Base-by-base conservation (phyloP, 495 filamentous ascomycete genomes). In the Bryoglossum gracile region DNA sequence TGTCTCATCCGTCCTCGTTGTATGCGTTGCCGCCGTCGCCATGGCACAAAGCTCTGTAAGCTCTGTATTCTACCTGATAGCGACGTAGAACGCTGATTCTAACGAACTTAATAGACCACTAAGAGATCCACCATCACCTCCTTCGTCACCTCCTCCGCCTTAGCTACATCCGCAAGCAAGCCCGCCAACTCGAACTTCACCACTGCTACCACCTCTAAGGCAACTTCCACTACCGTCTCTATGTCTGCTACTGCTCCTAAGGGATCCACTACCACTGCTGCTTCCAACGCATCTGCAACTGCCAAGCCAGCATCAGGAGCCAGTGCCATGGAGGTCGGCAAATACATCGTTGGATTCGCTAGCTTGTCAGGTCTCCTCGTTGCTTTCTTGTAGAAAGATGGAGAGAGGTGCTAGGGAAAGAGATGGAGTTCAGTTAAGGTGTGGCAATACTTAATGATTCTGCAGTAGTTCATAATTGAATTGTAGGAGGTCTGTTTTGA, bases 1-100 rank as follows among this genome's bases (percentile, higher is more conserved):
- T 41, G 6, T 47, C 46, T 50, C 46, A 43, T 40, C 39, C 26
- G n/a, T 55, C 41, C 46, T 55, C 30, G 47, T 46, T n/a, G 32
- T 55, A n/a, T 32, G 26, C 14, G 46, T 16, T 14, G 52, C 52
- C 16, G 42, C 46, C 34, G 41, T 32, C 25, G 46, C 32, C 23
- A 42, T 47, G 25, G 52, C 24, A 11, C 51, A 53, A 23, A 51
- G 11, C 39, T 21, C 21, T 18, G 47, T 50, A 43, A 50, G 47
- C 13, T 30, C 26, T 30, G 8, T n/a, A 26, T 23, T 22, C 34
- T 9, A 21, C 14, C 19, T n/a, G 1, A 13, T 37, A 37, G 4
- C 16, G 16, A 37, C 6, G 14, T 5, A 23, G 14, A 22, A 19
- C 0, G 43, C n/a, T n/a, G 13, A 44, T 44, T 1, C 42, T 44